These are phyloP conservation scores for Axilococcus clingmanii DNA, from an alignment of 139 green algal species.

Conservation along the genomic window DNA sequence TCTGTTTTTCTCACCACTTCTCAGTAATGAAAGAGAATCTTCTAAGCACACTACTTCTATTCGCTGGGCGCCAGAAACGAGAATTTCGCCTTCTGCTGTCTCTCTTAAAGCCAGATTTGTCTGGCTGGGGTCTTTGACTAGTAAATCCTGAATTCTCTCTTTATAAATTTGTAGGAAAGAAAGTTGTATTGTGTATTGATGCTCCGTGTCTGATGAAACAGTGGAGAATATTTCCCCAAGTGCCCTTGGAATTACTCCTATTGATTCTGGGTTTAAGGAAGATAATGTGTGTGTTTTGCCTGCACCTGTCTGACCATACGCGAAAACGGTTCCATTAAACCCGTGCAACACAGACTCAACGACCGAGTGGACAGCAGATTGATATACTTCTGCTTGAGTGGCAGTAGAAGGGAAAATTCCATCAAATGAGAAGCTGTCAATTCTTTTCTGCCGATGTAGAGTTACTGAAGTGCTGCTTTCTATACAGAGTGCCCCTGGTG, in stretches of 20 bases:
- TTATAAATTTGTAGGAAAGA: slow-evolving; percentile 85
- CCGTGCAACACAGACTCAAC: slow-evolving; percentile 66
- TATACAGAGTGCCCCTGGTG: slow-evolving; percentile 5
- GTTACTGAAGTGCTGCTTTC: background rate
- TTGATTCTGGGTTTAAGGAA: slow-evolving; percentile 46
- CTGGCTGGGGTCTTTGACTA: slow-evolving; percentile 39
- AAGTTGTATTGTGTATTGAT: slow-evolving; percentile 65
- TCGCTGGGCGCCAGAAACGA: slow-evolving; percentile 59
- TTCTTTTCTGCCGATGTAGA: too few relatives aligned
- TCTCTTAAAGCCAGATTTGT: slow-evolving; percentile 76
- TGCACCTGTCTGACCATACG: slow-evolving; percentile 66
- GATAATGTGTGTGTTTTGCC: slow-evolving; percentile 77
- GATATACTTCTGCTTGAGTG: slow-evolving; percentile 63
- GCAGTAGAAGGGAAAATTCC: slow-evolving; percentile 36
- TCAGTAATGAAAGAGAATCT: slow-evolving; percentile 74
- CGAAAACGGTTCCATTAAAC: slow-evolving; percentile 79
- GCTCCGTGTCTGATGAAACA: slow-evolving; percentile 30
- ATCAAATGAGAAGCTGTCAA: slow-evolving; percentile 37
- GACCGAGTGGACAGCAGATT: slow-evolving; percentile 38
- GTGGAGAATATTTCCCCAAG: slow-evolving; percentile 50
- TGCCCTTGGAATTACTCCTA: slow-evolving; percentile 74
- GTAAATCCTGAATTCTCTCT: slow-evolving; percentile 74
- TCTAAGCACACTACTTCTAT: slow-evolving; percentile 43
- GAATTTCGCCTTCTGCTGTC: slow-evolving; percentile 55
- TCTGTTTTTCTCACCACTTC: slow-evolving; percentile 66